Percentiles rank a stretch among this genome's conserved stretches.
Evolutionary conservation across 73 alveolate genomes (phyloP).

Genomic region (Paramecium sonneborni): DNA sequence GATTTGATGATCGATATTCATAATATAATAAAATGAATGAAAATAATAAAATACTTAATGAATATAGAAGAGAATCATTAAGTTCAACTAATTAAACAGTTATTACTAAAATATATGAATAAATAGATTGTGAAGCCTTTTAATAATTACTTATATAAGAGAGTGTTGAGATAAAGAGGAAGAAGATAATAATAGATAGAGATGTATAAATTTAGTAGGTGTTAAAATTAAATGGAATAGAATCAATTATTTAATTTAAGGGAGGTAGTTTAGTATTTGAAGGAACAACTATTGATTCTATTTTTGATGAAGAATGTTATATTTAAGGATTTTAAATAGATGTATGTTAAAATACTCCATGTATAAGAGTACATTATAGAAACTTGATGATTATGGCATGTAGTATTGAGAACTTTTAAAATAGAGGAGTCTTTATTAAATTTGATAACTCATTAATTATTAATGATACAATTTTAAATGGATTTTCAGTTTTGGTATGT

Average conservation of each 20-base stretch:
- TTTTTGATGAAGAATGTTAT: background rate
- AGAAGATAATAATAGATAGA: background rate
- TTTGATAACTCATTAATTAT: background rate
- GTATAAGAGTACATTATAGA: background rate
- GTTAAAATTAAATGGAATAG: background rate
- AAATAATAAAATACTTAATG: background rate
- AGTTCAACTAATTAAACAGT: background rate
- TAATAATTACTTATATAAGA: background rate
- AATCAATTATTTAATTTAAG: background rate
- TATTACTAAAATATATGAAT: background rate
- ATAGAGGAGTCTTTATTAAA: background rate
- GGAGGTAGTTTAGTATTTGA: background rate
- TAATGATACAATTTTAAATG: background rate
- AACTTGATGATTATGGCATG: background rate
- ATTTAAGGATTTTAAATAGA: background rate
- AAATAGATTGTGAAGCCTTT: background rate
- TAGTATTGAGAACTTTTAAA: background rate
- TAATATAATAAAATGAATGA: background rate
- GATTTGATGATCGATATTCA: background rate
- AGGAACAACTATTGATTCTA: background rate
- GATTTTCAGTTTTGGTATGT: background rate
- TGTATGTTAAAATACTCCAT: background rate
- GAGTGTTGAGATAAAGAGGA: background rate
- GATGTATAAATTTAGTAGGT: background rate
- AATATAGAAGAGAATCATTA: background rate